Conservation (phyloP, 164 flowering plant species). For the Berberis vulgaris region DNA sequence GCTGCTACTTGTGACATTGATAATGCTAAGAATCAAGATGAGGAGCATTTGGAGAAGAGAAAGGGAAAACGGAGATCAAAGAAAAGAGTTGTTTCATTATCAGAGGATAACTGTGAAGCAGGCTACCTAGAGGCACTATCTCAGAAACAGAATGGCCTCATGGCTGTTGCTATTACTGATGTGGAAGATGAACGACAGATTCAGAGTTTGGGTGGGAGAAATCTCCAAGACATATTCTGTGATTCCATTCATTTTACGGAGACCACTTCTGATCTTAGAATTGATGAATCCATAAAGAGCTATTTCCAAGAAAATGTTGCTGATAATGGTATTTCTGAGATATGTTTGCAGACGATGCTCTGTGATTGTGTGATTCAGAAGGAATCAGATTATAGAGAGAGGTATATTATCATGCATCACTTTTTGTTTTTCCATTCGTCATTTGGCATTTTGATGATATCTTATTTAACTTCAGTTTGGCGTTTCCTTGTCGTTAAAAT, state of each 20-base stretch:
- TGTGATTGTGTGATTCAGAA: conserved; percentile 39
- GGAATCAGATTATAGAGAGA: conserved; percentile 26
- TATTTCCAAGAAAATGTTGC: conserved; percentile 41
- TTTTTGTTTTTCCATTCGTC: too few species aligned
- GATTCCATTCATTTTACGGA: neutral
- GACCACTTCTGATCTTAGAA: conserved; percentile 1
- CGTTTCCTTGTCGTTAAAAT: too few species aligned
- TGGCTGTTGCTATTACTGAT: conserved; percentile 11
- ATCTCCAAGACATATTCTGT: neutral
- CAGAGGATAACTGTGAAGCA: conserved; percentile 19
- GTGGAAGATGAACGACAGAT: conserved; percentile 13
- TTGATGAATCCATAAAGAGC: conserved; percentile 30
- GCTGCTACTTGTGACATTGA: conserved; percentile 16
- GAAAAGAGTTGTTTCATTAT: conserved; percentile 41
- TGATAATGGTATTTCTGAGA: conserved; percentile 42
- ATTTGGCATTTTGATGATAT: too few species aligned
- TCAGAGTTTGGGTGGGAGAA: neutral
- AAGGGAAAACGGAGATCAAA: conserved; percentile 32
- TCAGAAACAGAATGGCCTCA: conserved; percentile 22
- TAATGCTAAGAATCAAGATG: conserved; percentile 15
- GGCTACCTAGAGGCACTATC: conserved; percentile 11
- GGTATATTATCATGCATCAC: conserved; percentile 20
- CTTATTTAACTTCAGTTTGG: too few species aligned
- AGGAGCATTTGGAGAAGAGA: conserved; percentile 25
- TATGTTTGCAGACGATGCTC: conserved; percentile 33